Base-by-base conservation (phyloP, 139 green algal species). In the Picochlorum sp. region DNA sequence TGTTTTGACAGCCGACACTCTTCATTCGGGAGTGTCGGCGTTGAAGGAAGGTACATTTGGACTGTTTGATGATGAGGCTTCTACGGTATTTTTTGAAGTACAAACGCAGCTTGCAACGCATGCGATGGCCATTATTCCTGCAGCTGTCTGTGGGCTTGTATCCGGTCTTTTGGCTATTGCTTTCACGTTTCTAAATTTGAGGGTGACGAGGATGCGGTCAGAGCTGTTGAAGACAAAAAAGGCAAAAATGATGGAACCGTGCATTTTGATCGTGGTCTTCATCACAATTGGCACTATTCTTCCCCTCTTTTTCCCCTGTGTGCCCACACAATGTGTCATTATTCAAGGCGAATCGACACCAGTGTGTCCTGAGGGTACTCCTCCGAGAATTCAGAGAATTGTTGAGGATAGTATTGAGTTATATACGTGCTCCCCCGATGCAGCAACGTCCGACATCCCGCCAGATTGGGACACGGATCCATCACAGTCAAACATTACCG, bases 181-280 rank as follows among this genome's bases (percentile, higher is more conserved):
- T 4, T 95, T 95, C 80, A 92, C 87, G 1, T 52, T 85, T 14
- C 45, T 92, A 24, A 94, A 92, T 79, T 61, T 92, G 11, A 81
- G 65, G 30, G 61, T 85, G 20, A 50, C 62, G 3, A 74, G 74
- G 14, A 41, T 80, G 11, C 68, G 74, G 13, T 24, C 49, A 30
- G 59, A 63, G 37, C 64, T 81, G 41, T 62, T 82, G 49, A 74
- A 65, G 50, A 60, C 54, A 41, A 61, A 60, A 14, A 56, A 38
- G n/a, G 46, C 61, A 62, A 77, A 80, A 28, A 81, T 84, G 74
- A 67, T 80, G 5, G 88, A 95, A 78, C 87, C 87, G 14, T 80
- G 72, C 64, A 14, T 89, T 23, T 61, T 92, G 30, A 86, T 85
- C 5, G 60, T 80, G 41, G n/a, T 92, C 21, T 95, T 90, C 73